Evolutionary conservation across 805 yeast genomes (phyloP), one percentile per base, ranked within the genome.

Genomic region (Yamadazyma olivae): DNA sequence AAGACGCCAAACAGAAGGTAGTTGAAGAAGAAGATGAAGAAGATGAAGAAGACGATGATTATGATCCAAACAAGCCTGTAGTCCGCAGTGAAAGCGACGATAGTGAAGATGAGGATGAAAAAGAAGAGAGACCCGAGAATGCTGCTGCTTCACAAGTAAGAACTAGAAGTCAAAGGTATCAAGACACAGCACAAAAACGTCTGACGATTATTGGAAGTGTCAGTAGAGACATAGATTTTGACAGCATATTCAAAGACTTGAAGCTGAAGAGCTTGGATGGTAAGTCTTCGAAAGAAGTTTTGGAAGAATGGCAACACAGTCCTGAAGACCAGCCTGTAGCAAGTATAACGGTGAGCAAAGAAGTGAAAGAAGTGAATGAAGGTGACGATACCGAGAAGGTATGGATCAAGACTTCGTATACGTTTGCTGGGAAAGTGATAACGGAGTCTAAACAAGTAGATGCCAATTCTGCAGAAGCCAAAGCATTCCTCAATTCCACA

Each of bases 351-450:
- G 28, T 26, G 3, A n/a, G n/a, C n/a, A 30, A 33, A 21, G 12
- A 8, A 14, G 18, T 27, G 13, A 35, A 25, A 6, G 24, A 25
- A n/a, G 17, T 14, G 4, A 31, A 13, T 7, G 37, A 35, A 4
- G 24, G 32, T 13, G 44, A 36, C n/a, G 50, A 42, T 10, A 71
- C 67, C 13, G 79, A 80, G 33, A 72, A 72, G 53, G 74, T 91
- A 38, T 76, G 78, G 48, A 89, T 91, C 38, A 80, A 76, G 41
- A 71, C 93, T 43, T 76, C 81, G 2, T 91, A 86, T 54, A 83
- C 85, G 39, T 91, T 88, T 70, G 98, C 99, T 0, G 97, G 97
- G 5, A 84, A 84, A 49, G 67, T 79, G 2, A 70, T 83, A 2
- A 76, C 83, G 0, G 96, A 90, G 51, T 81, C 81, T 40, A 88